These are phyloP conservation scores for Fonsecaea erecta DNA, from an alignment of 2,329 filamentous ascomycete genomes.

Conservation along the genomic window DNA sequence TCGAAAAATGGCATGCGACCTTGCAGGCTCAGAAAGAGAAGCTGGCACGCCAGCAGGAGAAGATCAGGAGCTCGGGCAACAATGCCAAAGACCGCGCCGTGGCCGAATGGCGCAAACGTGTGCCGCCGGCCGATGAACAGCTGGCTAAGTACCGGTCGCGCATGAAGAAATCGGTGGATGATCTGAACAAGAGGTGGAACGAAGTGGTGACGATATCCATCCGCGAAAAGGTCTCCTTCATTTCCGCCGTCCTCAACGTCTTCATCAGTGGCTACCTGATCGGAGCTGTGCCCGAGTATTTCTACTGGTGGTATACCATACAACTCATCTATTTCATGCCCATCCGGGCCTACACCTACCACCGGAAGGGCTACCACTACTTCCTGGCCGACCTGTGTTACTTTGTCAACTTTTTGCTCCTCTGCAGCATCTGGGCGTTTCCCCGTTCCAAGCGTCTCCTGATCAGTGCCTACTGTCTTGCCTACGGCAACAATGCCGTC, in stretches of 20 bases:
- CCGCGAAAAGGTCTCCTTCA: slow-evolving; percentile 94
- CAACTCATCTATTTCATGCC: slow-evolving; percentile 97
- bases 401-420: slow-evolving; percentile 87
- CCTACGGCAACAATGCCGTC: slow-evolving; percentile 94
- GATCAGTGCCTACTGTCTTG: slow-evolving; percentile 87
- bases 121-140: slow-evolving; percentile 88
- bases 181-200: slow-evolving; percentile 82
- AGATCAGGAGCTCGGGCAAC: slow-evolving; percentile 68
- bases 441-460: slow-evolving; percentile 88
- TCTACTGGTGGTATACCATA: slow-evolving; percentile 88
- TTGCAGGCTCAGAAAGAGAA: slow-evolving; percentile 83
- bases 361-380: slow-evolving; percentile 90
- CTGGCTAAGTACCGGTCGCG: slow-evolving; percentile 86
- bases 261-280: slow-evolving; percentile 95
- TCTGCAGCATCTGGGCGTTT: slow-evolving; percentile 87
- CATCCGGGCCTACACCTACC: slow-evolving; percentile 89
- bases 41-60: slow-evolving; percentile 77
- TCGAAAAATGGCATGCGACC: slow-evolving; percentile 87
- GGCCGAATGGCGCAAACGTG: slow-evolving; percentile 85
- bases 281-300: slow-evolving; percentile 80
- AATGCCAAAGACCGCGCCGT: slow-evolving; percentile 87
- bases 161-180: slow-evolving; percentile 88
- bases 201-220: slow-evolving; percentile 85
- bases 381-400: slow-evolving; percentile 97
- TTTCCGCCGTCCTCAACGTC: slow-evolving; percentile 94